Conservation (phyloP, 805 yeast genomes). For the Lachancea sp. region DNA sequence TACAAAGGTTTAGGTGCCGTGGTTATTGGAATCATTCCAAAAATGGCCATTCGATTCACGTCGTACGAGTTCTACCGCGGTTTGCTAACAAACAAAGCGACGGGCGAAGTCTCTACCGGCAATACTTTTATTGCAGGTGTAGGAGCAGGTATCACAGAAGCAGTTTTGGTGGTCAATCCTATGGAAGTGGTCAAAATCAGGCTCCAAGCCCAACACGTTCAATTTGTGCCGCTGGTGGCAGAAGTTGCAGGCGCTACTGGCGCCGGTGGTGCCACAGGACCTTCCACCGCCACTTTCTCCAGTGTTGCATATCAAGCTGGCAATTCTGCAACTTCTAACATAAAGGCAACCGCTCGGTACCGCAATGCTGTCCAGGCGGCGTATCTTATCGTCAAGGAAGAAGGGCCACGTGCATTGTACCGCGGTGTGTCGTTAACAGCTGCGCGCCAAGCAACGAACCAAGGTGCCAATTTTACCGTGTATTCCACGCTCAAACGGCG, state of each 20-base stretch:
- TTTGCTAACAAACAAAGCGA: constrained; percentile 49
- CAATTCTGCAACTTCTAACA: constrained; percentile 5
- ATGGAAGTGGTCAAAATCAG: constrained; percentile 97
- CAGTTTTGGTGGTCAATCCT: constrained; percentile 90
- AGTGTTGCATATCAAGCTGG: background rate
- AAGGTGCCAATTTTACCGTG: constrained; percentile 96
- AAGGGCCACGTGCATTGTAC: constrained; percentile 82
- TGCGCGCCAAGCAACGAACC: constrained; percentile 96
- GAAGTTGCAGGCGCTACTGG: constrained; percentile 9
- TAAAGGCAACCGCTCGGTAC: constrained; percentile 61
- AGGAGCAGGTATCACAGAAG: constrained; percentile 96
- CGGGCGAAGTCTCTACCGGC: constrained; percentile 63
- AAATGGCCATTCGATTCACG: constrained; percentile 95
- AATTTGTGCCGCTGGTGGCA: constrained; percentile 5
- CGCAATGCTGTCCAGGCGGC: constrained; percentile 90
- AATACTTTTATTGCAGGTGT: constrained; percentile 88
- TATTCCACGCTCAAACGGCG: constrained; percentile 76
- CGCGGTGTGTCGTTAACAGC: constrained; percentile 95
- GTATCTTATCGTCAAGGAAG: constrained; percentile 77
- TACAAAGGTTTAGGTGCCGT: constrained; percentile 98
- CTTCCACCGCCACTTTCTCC: constrained; percentile 4
- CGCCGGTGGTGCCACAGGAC: constrained; percentile 4
- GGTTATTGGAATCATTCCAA: constrained; percentile 93
- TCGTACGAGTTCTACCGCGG: constrained; percentile 86
- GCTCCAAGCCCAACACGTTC: constrained; percentile 86